phyloP scores from a whole-genome alignment of 2,329 filamentous ascomycete genomes.

The Neopestalotiopsis sp. region DNA sequence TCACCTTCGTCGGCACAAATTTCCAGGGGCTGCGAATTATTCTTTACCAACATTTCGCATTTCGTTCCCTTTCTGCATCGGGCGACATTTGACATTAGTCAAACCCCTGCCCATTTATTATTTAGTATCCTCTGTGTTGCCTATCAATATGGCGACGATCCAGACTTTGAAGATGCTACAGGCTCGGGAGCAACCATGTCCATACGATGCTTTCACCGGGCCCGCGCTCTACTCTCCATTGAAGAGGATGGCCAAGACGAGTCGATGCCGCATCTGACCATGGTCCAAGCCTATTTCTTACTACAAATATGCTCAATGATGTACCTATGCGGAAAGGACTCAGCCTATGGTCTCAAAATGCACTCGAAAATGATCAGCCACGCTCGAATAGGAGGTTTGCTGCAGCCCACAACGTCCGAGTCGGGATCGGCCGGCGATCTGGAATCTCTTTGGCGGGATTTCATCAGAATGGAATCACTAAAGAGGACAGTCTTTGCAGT shows the following conservation, averaged over 20 bases:
- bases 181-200: conserved; percentile 8
- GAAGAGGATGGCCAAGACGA: conserved; percentile 1
- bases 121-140: not conserved
- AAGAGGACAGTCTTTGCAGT: conserved; percentile 4
- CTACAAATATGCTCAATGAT: conserved; percentile 12
- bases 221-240: not conserved
- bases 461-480: not conserved
- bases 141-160: conserved; percentile 12
- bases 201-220: not conserved
- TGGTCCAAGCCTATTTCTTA: conserved; percentile 9
- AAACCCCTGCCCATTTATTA: not conserved
- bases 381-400: not conserved
- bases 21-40: not conserved
- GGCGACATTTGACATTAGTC: not conserved
- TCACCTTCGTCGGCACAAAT: not conserved
- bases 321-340: conserved; percentile 9
- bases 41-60: conserved; percentile 6
- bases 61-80: conserved; percentile 1
- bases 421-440: conserved; percentile 2
- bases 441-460: conserved; percentile 4
- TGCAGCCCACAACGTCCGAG: not conserved
- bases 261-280: not conserved
- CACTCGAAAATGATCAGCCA: conserved; percentile 7
- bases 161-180: not conserved
- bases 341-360: conserved; percentile 5